Evolutionary conservation across 2,329 filamentous ascomycete genomes (phyloP), one percentile per base, ranked within the genome.

Genomic region (Fusarium zealandicum): DNA sequence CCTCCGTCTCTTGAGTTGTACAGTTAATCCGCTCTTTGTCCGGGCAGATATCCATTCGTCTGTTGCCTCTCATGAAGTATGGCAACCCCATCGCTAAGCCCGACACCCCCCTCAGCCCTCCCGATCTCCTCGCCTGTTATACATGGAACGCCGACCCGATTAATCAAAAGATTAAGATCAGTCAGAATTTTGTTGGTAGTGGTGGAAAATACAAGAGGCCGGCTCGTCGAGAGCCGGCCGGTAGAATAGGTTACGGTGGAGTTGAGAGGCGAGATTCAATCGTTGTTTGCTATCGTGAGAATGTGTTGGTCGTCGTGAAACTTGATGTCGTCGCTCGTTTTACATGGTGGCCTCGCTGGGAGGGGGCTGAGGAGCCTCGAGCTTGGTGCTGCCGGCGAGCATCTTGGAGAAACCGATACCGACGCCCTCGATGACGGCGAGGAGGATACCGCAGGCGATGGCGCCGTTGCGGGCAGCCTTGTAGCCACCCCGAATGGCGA

Each of bases 341-440:
- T 62, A 73, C 55, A 72, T 41, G 17, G 63, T 65, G n/a, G 57
- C 50, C 48, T 72, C 69, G 56, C 57, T 69, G n/a, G 70, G 70
- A 37, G 71, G 71, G 14, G 68, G 67, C 53, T 70, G 67, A 18
- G 71, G 71, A 47, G 70, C 86, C 78, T 96, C 92, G 67, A 96
- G 79, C 78, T 89, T 89, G 61, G 92, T 96, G 74, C 88, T 89
- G 61, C 92, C 90, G 30, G 93, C 90, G 84, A 96, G 90, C 89
- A 96, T 92, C 75, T 93, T 88, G 75, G 92, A 90, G 79, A 97
- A 93, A 8, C 90, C 93, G 71, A 99, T 98, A 68, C 93, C 93
- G 49, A 98, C 95, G 69, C 95, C 93, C 77, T 99, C 93, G 61
- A 99, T 98, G 63, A 99, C 93, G 43, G 91, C 95, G 38, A 99